Base-by-base conservation (phyloP, 495 filamentous ascomycete species). In the Trichoderma reesei region DNA sequence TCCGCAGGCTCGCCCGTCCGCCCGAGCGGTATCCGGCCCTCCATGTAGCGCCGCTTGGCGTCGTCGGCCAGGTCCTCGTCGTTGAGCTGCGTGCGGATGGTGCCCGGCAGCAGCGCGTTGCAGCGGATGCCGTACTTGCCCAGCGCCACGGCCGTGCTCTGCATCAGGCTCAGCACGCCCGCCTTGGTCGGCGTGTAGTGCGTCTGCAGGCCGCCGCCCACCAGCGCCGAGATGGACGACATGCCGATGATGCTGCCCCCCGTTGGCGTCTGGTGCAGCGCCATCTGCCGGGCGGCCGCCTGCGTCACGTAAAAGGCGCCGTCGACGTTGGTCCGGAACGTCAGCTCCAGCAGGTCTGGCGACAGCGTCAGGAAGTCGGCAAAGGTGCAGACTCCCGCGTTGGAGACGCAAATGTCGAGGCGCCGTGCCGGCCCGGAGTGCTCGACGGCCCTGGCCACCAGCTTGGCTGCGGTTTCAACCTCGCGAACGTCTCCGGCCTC, bases 111-210 rank as follows among this genome's bases (percentile, higher is more conserved):
- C 37, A 96, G 74, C 14, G 92, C 91, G 73, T 96, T 96, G 68
- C 91, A 95, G 16, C 92, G 73, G 33, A 96, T 90, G 8, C 79
- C 79, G 68, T 93, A 84, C 69, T 83, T 82, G 0, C 91, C 91
- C 63, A 96, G 69, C 16, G 92, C 91, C 6, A 88, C 85, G 0
- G 92, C 92, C 37, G 83, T 84, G 64, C 85, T 89, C 76, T 96
- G 92, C 87, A 96, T 96, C 31, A 96, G 79, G 59, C 83, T 88
- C 38, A 90, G 67, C 1, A 96, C 82, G 3, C 91, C 92, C 0
- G 92, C 92, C 72, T 96, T 96, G 11, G 92, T 96, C 2, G 91
- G 92, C 26, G 91, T 96, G 73, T 96, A 96, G 68, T 96, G 91
- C 33, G 84, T 85, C 75, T 96, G 92, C 59, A 78, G 76, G 0